These are phyloP conservation scores for Neurospora discreta DNA, from an alignment of 495 filamentous ascomycete species.

Conservation along the genomic window DNA sequence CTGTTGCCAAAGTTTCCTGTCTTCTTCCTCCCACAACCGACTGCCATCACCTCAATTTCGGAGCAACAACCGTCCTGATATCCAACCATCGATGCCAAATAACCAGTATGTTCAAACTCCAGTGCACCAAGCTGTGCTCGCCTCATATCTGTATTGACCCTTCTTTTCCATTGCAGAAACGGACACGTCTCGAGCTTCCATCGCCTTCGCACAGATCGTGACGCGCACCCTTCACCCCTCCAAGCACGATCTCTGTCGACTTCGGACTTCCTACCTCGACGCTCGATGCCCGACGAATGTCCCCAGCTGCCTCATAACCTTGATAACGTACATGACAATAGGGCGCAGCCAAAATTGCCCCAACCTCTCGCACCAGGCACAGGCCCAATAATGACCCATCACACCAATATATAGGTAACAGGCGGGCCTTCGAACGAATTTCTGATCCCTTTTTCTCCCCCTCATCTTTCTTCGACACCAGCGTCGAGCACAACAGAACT, in stretches of 20 bases:
- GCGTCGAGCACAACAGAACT: background rate
- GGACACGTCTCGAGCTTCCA: background rate
- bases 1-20: background rate
- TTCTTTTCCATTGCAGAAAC: background rate
- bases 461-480: background rate
- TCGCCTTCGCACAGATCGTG: background rate
- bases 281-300: background rate
- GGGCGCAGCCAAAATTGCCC: background rate
- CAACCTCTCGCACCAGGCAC: background rate
- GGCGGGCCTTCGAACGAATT: background rate
- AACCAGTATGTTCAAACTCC: background rate
- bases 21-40: background rate
- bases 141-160: background rate
- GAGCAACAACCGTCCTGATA: background rate
- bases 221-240: background rate
- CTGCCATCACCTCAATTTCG: background rate
- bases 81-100: background rate
- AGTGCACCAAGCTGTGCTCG: background rate
- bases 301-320: background rate
- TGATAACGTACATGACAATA: background rate
- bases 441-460: background rate
- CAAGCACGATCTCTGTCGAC: background rate
- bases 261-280: background rate
- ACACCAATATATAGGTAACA: background rate
- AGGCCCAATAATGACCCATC: background rate